Percentiles rank a stretch among this genome's conserved stretches.
Evolutionary conservation across 345 rosid genomes (phyloP).

Genomic region (Brassica nigra): DNA sequence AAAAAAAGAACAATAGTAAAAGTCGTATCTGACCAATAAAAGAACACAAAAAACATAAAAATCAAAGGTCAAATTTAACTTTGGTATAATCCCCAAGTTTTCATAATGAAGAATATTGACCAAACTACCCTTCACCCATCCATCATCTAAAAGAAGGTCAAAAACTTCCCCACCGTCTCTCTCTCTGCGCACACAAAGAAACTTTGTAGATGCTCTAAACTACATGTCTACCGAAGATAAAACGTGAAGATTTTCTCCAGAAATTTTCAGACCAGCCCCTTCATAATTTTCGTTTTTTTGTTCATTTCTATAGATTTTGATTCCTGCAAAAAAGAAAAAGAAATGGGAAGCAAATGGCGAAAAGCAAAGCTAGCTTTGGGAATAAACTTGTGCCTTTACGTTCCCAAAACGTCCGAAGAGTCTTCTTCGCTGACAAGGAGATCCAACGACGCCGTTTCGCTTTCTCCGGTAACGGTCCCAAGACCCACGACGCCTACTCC

Average conservation of each 20-base stretch:
- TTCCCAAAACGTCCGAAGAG: constrained; percentile 58
- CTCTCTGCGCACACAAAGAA: constrained; percentile 23
- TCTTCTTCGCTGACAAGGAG: constrained; percentile 44
- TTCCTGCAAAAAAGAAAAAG: constrained; percentile 24
- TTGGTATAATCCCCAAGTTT: constrained; percentile 42
- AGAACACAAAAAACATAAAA: constrained; percentile 11
- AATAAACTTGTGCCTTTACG: constrained; percentile 66
- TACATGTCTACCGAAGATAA: constrained; percentile 9
- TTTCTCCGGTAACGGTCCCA: constrained; percentile 40
- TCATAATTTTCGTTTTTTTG: background rate
- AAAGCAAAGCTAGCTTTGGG: constrained; percentile 81
- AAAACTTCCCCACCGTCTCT: constrained; percentile 42
- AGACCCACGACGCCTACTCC: constrained; percentile 58
- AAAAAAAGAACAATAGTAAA: constrained; percentile 21
- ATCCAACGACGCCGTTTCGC: constrained; percentile 47
- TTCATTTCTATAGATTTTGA: background rate
- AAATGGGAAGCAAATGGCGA: constrained; percentile 81
- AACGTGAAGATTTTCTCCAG: background rate
- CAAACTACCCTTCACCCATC: constrained; percentile 32
- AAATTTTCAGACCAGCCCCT: background rate
- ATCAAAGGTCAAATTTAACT: constrained; percentile 43
- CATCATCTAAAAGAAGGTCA: constrained; percentile 42
- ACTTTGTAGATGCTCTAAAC: constrained; percentile 15
- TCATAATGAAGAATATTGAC: constrained; percentile 18
- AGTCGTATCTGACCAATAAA: constrained; percentile 40